phyloP scores from a whole-genome alignment of 495 filamentous ascomycete species.

The Neurospora sp. region DNA sequence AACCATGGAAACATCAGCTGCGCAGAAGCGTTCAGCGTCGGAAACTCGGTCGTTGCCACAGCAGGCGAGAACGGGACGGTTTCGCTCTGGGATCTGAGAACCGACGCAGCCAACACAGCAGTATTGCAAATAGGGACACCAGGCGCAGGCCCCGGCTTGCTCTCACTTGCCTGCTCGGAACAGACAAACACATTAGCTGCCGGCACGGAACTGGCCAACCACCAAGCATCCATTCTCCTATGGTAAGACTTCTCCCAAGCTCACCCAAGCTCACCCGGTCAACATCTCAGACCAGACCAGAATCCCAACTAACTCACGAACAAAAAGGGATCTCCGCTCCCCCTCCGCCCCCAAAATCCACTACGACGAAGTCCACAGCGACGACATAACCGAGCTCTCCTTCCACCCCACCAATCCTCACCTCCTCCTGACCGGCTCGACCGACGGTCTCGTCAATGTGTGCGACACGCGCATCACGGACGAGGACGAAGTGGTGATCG shows the following conservation, averaged over 20 bases:
- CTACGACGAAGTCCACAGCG: slow-evolving; percentile 82
- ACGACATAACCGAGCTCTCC: slow-evolving; percentile 80
- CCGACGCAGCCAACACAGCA: slow-evolving; percentile 20
- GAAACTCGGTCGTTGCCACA: slow-evolving; percentile 39
- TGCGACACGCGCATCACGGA: slow-evolving; percentile 66
- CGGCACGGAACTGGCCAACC: slow-evolving; percentile 69
- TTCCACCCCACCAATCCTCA: slow-evolving; percentile 56
- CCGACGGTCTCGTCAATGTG: slow-evolving; percentile 84
- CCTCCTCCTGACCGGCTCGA: slow-evolving; percentile 73
- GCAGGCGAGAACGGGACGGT: slow-evolving; percentile 54
- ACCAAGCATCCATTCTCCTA: slow-evolving; percentile 60
- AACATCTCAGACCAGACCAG: background rate
- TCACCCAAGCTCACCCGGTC: background rate
- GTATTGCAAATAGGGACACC: slow-evolving; percentile 24
- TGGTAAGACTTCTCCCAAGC: slow-evolving; percentile 45
- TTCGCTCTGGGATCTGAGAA: slow-evolving; percentile 47
- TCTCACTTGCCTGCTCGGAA: slow-evolving; percentile 58
- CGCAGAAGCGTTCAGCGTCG: slow-evolving; percentile 35
- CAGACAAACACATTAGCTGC: slow-evolving; percentile 53
- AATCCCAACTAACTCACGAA: background rate
- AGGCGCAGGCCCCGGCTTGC: slow-evolving; percentile 41
- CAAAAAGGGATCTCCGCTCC: slow-evolving; percentile 57
- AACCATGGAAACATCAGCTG: slow-evolving; percentile 49
- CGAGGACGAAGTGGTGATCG: slow-evolving; percentile 77
- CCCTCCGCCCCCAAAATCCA: slow-evolving; percentile 41